Percentiles rank a stretch among this genome's conserved stretches.
Evolutionary conservation across 2,329 filamentous ascomycete genomes (phyloP).

Genomic region (Aspergillus piperis): DNA sequence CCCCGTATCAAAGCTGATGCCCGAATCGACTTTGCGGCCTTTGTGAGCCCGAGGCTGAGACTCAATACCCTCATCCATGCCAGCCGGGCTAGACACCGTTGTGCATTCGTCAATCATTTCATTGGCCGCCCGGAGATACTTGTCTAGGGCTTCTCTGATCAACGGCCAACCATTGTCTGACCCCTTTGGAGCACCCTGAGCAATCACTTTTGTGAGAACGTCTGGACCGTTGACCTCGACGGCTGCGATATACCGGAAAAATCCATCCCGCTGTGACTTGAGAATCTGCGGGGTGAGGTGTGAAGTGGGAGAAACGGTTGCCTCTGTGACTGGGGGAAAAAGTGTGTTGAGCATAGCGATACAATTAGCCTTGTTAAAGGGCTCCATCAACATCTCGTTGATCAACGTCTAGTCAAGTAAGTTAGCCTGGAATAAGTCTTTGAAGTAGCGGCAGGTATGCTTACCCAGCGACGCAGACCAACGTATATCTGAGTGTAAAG

Average conservation of each 20-base stretch:
- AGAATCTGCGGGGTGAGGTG: slow-evolving; percentile 56
- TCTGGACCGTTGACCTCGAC: slow-evolving; percentile 59
- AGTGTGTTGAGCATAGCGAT: slow-evolving; percentile 69
- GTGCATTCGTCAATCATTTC: slow-evolving; percentile 63
- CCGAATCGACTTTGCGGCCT: slow-evolving; percentile 63
- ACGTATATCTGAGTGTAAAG: slow-evolving; percentile 65
- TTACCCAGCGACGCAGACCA: slow-evolving; percentile 64
- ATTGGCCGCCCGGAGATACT: slow-evolving; percentile 61
- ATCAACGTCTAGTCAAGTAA: slow-evolving; percentile 55
- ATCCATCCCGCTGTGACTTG: slow-evolving; percentile 59
- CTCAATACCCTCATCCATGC: slow-evolving; percentile 33
- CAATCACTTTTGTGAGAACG: slow-evolving; percentile 56
- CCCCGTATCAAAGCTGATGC: slow-evolving; percentile 58
- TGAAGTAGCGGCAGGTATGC: slow-evolving; percentile 21
- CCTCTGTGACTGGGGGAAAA: slow-evolving; percentile 58
- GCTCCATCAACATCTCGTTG: slow-evolving; percentile 63
- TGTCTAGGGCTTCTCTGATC: slow-evolving; percentile 53
- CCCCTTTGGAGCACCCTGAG: slow-evolving; percentile 52
- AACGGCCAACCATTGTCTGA: slow-evolving; percentile 60
- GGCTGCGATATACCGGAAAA: slow-evolving; percentile 62
- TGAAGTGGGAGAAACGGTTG: slow-evolving; percentile 50
- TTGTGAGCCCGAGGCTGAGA: slow-evolving; percentile 42
- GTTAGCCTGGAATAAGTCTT: slow-evolving; percentile 20
- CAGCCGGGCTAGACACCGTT: slow-evolving; percentile 49
- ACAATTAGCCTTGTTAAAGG: slow-evolving; percentile 66